Percentiles rank a stretch among this genome's conserved stretches.
These are phyloP conservation scores for Alternaria tenuissima DNA, from an alignment of 2,329 filamentous ascomycete genomes.

Conservation along the genomic window DNA sequence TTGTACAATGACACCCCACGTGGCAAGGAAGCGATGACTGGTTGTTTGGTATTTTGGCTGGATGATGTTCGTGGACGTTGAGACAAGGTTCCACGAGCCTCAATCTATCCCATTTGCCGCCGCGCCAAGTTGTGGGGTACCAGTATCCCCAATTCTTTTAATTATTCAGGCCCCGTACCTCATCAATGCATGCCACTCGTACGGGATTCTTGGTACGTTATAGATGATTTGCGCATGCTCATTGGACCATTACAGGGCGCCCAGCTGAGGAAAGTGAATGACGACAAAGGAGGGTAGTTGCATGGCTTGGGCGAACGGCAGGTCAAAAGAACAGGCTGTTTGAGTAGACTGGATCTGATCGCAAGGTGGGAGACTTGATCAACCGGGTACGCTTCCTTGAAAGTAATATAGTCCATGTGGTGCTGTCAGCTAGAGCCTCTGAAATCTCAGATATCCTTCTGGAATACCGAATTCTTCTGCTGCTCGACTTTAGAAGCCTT, in stretches of 20 bases:
- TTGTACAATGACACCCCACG: neutral
- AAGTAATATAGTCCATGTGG: constrained; percentile 20
- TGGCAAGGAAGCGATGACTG: neutral
- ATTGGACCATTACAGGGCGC: constrained; percentile 7
- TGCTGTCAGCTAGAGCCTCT: constrained; percentile 9
- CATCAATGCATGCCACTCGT: neutral
- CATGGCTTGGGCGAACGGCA: constrained; percentile 5
- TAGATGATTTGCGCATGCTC: neutral
- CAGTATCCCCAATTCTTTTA: constrained; percentile 13
- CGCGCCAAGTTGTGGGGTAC: constrained; percentile 26
- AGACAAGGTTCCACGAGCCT: constrained; percentile 21
- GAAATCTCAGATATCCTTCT: constrained; percentile 13
- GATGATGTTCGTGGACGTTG: constrained; percentile 12
- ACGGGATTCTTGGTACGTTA: neutral
- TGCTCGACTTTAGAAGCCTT: constrained; percentile 7
- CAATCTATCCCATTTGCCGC: constrained; percentile 23
- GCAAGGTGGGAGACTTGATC: neutral
- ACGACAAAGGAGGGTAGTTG: neutral
- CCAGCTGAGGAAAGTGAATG: neutral
- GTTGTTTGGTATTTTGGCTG: neutral
- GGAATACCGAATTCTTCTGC: constrained; percentile 2
- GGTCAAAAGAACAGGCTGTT: constrained; percentile 2
- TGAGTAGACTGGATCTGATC: neutral
- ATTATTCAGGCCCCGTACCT: constrained; percentile 10
- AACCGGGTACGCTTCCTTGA: constrained; percentile 23